A percentile compares a stretch with the other conserved stretches of the same genome.
Conservation (phyloP, 352 stramenopile genomes). For the Pythium brachiatum region DNA sequence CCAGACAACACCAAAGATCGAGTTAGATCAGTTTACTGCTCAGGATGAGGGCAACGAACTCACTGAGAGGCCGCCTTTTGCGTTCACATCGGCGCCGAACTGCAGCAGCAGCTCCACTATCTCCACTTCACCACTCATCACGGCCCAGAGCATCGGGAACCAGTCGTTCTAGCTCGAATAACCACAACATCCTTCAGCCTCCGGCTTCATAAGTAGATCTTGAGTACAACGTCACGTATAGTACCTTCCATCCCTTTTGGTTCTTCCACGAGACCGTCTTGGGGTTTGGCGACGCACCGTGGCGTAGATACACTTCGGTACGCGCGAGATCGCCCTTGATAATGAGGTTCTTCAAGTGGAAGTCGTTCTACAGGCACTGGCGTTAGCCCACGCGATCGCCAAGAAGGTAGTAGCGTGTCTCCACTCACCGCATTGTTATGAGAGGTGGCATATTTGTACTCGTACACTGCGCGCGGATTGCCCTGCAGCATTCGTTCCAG, state of each 20-base stretch:
- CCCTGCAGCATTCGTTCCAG: not conserved
- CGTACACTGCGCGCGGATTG: not conserved
- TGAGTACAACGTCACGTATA: no score
- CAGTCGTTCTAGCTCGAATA: no score
- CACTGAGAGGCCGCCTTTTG: not conserved
- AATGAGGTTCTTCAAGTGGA: not conserved
- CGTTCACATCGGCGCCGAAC: not conserved
- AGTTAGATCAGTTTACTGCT: no score
- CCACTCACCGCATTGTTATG: no score
- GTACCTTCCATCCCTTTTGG: not conserved
- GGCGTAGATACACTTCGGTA: not conserved
- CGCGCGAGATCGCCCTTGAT: not conserved
- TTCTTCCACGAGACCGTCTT: not conserved
- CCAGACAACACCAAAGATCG: no score
- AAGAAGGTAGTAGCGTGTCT: no score
- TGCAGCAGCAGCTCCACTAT: not conserved
- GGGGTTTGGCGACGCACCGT: not conserved
- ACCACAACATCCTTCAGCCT: no score
- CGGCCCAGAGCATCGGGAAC: not conserved
- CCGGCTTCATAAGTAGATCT: no score
- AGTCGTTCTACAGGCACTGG: not conserved
- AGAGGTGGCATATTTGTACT: not conserved
- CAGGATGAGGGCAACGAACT: no score
- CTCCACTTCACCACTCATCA: not conserved
- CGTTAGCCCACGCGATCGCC: no score